A percentile compares a stretch with the other conserved stretches of the same genome.
Evolutionary conservation across 2,329 filamentous ascomycete species (phyloP).

Genomic region (Pestalotiopsis sp.): DNA sequence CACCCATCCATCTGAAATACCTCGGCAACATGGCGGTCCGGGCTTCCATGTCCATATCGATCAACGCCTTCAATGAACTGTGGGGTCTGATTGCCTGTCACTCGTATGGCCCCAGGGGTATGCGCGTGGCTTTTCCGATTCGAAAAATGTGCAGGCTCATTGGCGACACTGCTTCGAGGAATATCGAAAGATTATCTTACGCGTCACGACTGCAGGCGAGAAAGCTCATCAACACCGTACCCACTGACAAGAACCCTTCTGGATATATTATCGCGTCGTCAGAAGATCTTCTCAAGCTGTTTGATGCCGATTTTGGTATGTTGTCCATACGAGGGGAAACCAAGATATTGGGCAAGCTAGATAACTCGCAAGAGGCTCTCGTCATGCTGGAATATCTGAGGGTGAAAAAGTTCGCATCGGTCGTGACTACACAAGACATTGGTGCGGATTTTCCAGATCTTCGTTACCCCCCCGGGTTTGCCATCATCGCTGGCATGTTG

Average conservation of each 20-base stretch:
- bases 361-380: slow-evolving; percentile 80
- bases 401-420: slow-evolving; percentile 73
- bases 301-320: slow-evolving; percentile 85
- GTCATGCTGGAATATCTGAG: slow-evolving; percentile 85
- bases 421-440: slow-evolving; percentile 79
- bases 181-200: slow-evolving; percentile 86
- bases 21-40: slow-evolving; percentile 86
- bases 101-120: slow-evolving; percentile 74
- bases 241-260: slow-evolving; percentile 79
- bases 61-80: slow-evolving; percentile 81
- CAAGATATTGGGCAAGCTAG: slow-evolving; percentile 76
- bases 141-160: slow-evolving; percentile 90
- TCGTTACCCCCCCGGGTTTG: slow-evolving; percentile 77
- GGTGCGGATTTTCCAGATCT: slow-evolving; percentile 79
- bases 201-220: slow-evolving; percentile 82
- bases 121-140: slow-evolving; percentile 91
- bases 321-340: slow-evolving; percentile 87
- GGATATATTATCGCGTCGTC: slow-evolving; percentile 91
- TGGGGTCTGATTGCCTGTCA: slow-evolving; percentile 92
- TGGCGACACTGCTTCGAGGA: slow-evolving; percentile 82
- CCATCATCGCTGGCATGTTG: slow-evolving; percentile 75
- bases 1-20: slow-evolving; percentile 87
- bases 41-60: slow-evolving; percentile 94
- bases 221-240: slow-evolving; percentile 84
- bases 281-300: slow-evolving; percentile 80